Conservation (phyloP, 768 basidiomycete genomes). For the Hericium rajendrae region DNA sequence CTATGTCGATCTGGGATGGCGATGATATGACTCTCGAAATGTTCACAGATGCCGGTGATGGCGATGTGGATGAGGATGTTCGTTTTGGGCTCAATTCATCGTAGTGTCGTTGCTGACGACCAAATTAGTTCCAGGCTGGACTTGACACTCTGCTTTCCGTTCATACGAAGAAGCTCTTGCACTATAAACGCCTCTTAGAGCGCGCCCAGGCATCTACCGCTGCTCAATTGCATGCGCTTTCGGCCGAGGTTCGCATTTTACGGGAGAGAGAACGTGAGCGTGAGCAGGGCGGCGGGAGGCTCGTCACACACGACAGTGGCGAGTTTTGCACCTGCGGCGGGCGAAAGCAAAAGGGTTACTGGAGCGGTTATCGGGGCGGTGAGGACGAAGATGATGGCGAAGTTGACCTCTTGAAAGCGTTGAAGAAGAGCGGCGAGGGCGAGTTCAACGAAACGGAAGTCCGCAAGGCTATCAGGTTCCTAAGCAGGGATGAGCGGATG, state of each 20-base stretch:
- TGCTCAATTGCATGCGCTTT: slow-evolving; percentile 76
- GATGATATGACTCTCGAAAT: slow-evolving; percentile 64
- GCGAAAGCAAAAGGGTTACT: slow-evolving; percentile 50
- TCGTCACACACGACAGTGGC: slow-evolving; percentile 14
- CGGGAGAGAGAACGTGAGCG: slow-evolving; percentile 32
- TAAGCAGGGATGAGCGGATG: slow-evolving; percentile 63
- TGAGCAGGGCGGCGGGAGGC: slow-evolving; percentile 16
- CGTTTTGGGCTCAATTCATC: neutral
- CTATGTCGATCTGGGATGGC: slow-evolving; percentile 35
- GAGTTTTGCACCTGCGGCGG: slow-evolving; percentile 49
- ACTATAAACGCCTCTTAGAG: slow-evolving; percentile 73
- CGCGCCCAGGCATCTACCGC: slow-evolving; percentile 71
- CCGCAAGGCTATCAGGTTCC: slow-evolving; percentile 47
- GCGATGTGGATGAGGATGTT: slow-evolving; percentile 67
- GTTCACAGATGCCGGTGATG: slow-evolving; percentile 48
- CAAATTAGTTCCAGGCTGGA: slow-evolving; percentile 33
- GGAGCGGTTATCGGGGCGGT: slow-evolving; percentile 55
- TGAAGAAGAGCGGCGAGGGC: slow-evolving; percentile 39
- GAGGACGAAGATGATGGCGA: slow-evolving; percentile 36
- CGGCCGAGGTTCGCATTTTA: slow-evolving; percentile 67
- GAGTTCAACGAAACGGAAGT: slow-evolving; percentile 65
- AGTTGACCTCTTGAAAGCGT: slow-evolving; percentile 39
- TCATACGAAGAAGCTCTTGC: slow-evolving; percentile 49
- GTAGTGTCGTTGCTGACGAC: neutral
- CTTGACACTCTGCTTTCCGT: slow-evolving; percentile 31